Evolutionary conservation across 2,329 filamentous ascomycete genomes (phyloP).

Genomic region (Grosmannia clavigera): DNA sequence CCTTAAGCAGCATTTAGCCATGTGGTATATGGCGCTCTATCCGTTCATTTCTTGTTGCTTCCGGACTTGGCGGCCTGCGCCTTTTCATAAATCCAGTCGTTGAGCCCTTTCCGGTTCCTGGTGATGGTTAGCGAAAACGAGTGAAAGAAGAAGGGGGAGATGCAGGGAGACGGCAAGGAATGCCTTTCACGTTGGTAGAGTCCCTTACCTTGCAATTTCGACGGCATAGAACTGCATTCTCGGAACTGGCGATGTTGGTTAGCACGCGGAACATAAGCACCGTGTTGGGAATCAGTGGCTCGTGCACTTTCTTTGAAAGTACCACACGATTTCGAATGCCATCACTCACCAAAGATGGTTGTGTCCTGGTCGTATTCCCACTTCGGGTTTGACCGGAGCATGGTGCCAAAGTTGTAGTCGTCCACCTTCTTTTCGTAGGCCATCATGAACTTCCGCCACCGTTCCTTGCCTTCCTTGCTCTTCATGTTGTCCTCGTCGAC

Average conservation of each 20-base stretch:
- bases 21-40: not conserved
- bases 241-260: conserved; percentile 27
- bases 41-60: conserved; percentile 7
- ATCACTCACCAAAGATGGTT: conserved; percentile 71
- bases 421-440: conserved; percentile 88
- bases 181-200: not conserved
- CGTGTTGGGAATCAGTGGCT: too few species aligned
- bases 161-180: not conserved
- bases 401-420: conserved; percentile 96
- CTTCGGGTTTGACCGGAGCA: conserved; percentile 67
- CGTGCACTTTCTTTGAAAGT: too few species aligned
- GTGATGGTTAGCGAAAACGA: conserved; percentile 38
- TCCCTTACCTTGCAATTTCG: conserved; percentile 30
- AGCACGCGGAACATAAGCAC: not conserved
- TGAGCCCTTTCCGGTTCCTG: conserved; percentile 77
- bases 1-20: too few species aligned
- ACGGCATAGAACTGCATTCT: conserved; percentile 45
- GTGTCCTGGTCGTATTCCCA: conserved; percentile 78
- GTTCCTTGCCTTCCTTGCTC: conserved; percentile 88
- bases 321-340: too few species aligned
- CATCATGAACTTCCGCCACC: conserved; percentile 91
- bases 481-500: conserved; percentile 95
- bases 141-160: not conserved
- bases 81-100: conserved; percentile 94
- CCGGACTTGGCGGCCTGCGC: conserved; percentile 45